Base-by-base conservation (phyloP, 805 yeast species). In the Teunomyces barrocoloradensis region DNA sequence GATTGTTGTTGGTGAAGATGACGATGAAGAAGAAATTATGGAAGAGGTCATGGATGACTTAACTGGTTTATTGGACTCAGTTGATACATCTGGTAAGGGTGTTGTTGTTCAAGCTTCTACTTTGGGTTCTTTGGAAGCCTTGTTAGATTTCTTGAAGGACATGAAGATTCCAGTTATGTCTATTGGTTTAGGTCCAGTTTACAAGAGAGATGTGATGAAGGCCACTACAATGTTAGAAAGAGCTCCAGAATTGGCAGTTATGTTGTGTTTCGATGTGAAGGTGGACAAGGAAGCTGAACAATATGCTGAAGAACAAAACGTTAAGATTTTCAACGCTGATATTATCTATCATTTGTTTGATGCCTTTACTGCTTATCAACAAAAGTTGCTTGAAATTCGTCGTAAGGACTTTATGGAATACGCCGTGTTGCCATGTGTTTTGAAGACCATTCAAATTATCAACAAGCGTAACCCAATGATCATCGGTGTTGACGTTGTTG, bases 121-220 rank as follows among this genome's bases (percentile, higher is more conserved):
- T 17, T 80, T 94, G 63, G 99, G 99, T 79, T 91, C 99, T 37
- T 77, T 94, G 61, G 99, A 94, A 75, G 99, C 99, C 3, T 75
- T 94, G 57, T 79, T 94, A 54, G 98, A 92, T 70, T 94, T 94
- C 89, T 80, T 94, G 68, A 92, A 92, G 73, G 96, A 89, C 61
- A 89, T 91, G 97, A 94, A 94, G 79, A 94, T 94, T 69, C 99
- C 99, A 17, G 99, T 94, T 32, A 90, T 92, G 97, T 87, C 97
- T 30, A 91, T 94, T 64, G 96, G 97, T 46, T 79, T 94, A 65
- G 99, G 99, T 61, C 99, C 99, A 46, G 99, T 94, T 34, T 94
- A 74, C 77, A 94, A 92, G 75, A 86, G 97, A 74, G 99, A 94
- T 75, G 96, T 94, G 42, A 94, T 94, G 96, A 89, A 90, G 66